phyloP scores from a whole-genome alignment of 2,329 filamentous ascomycete genomes.

The Hortaea werneckii region DNA sequence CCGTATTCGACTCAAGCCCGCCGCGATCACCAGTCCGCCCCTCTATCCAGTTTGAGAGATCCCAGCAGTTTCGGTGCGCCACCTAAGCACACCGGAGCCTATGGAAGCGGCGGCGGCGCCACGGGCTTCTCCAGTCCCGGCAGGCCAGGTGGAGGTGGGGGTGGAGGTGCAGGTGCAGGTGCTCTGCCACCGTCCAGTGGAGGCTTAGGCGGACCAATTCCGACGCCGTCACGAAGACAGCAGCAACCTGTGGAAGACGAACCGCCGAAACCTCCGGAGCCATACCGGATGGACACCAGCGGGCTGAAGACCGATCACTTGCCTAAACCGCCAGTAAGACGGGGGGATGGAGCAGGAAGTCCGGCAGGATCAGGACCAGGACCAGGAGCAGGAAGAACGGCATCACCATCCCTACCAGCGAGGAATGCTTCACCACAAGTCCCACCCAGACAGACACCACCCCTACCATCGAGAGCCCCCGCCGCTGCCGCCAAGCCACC shows the following conservation, averaged over 20 bases:
- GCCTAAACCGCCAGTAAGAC: slow-evolving; percentile 57
- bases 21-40: slow-evolving; percentile 46
- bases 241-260: slow-evolving; percentile 28
- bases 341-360: slow-evolving; percentile 19
- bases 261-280: slow-evolving; percentile 42
- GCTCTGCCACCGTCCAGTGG: slow-evolving; percentile 24
- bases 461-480: slow-evolving; percentile 15
- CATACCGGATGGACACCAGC: slow-evolving; percentile 60
- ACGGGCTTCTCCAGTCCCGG: slow-evolving; percentile 4
- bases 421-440: slow-evolving; percentile 11
- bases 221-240: slow-evolving; percentile 24
- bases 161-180: slow-evolving; percentile 35
- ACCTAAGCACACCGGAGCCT: slow-evolving; percentile 53
- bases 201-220: slow-evolving; percentile 35
- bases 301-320: slow-evolving; percentile 59
- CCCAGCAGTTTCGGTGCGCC: slow-evolving; percentile 65
- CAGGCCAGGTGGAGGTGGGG: slow-evolving; percentile 22
- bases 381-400: slow-evolving; percentile 13
- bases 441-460: slow-evolving; percentile 17
- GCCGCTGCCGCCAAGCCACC: slow-evolving; percentile 29
- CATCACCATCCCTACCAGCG: slow-evolving; percentile 12
- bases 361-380: neutral
- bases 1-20: slow-evolving; percentile 27
- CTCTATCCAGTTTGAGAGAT: slow-evolving; percentile 62
- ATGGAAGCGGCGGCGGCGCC: slow-evolving; percentile 22